Conservation (phyloP, 768 basidiomycete species). For the Russula virescens region DNA sequence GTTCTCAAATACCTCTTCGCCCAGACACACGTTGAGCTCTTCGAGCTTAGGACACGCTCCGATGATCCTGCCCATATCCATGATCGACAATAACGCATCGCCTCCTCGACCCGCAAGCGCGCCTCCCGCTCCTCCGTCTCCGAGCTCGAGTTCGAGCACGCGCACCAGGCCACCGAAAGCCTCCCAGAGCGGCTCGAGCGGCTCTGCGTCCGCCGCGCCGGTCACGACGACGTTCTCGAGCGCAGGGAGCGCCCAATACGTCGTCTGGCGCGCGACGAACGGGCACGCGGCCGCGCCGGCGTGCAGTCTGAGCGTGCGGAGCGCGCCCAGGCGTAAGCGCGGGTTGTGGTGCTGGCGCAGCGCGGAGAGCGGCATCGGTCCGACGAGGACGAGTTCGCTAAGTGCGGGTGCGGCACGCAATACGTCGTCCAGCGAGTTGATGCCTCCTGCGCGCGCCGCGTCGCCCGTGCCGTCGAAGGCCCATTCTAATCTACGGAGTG, state of each 20-base stretch:
- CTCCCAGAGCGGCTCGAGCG: constrained; percentile 15
- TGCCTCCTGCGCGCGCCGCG: constrained; percentile 18
- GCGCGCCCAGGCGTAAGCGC: neutral
- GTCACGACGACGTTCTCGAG: constrained; percentile 16
- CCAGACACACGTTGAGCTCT: constrained; percentile 13
- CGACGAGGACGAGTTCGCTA: constrained; percentile 11
- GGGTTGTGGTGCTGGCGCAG: neutral
- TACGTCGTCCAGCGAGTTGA: constrained; percentile 18
- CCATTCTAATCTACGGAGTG: constrained; percentile 22
- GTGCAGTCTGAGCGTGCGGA: constrained; percentile 12
- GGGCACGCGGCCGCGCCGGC: constrained; percentile 6
- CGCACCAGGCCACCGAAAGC: constrained; percentile 3
- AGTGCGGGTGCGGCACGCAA: constrained; percentile 6
- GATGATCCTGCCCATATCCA: neutral
- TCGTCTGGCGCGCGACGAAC: constrained; percentile 13
- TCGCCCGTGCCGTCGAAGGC: constrained; percentile 7
- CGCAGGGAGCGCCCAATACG: constrained; percentile 16
- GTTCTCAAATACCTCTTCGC: neutral
- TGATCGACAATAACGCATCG: neutral
- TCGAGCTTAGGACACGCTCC: constrained; percentile 11
- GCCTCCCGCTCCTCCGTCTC: neutral
- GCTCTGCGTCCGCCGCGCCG: neutral
- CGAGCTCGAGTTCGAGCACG: constrained; percentile 7
- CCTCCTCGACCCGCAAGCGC: neutral
- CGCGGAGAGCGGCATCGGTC: constrained; percentile 2